phyloP scores from a whole-genome alignment of 208 protist species.

The Trichomonas vaginalis region DNA sequence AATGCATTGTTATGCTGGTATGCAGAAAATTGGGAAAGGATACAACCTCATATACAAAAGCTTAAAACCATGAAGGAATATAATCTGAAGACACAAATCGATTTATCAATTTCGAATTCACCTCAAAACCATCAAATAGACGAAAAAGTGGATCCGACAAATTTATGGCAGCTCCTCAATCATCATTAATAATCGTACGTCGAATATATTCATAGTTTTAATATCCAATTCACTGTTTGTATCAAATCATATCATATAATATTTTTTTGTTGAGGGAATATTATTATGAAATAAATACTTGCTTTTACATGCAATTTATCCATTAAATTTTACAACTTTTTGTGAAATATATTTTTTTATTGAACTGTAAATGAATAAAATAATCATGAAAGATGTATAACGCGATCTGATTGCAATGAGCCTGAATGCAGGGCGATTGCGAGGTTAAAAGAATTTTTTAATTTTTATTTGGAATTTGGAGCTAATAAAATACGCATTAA shows the following conservation, averaged over 20 bases:
- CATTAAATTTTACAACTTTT: too few relatives aligned
- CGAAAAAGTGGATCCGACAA: background rate
- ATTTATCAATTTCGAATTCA: background rate
- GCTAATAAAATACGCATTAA: too few relatives aligned
- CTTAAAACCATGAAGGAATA: background rate
- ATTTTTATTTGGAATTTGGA: too few relatives aligned
- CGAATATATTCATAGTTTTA: background rate
- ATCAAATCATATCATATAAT: background rate
- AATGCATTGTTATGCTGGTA: background rate
- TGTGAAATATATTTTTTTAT: too few relatives aligned
- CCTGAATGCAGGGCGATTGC: too few relatives aligned
- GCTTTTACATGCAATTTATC: too few relatives aligned
- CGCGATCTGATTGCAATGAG: too few relatives aligned
- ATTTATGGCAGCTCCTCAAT: background rate
- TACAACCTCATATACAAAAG: background rate
- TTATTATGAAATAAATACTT: too few relatives aligned
- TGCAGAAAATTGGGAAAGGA: background rate
- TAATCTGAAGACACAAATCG: background rate
- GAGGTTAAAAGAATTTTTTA: too few relatives aligned
- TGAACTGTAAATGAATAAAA: too few relatives aligned
- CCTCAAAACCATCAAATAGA: background rate
- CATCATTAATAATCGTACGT: background rate
- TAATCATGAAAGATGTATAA: too few relatives aligned
- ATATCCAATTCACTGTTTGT: background rate
- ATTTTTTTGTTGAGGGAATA: background rate